These are phyloP conservation scores for Flammula alnicola DNA, from an alignment of 1,284 basidiomycete species.

Conservation along the genomic window DNA sequence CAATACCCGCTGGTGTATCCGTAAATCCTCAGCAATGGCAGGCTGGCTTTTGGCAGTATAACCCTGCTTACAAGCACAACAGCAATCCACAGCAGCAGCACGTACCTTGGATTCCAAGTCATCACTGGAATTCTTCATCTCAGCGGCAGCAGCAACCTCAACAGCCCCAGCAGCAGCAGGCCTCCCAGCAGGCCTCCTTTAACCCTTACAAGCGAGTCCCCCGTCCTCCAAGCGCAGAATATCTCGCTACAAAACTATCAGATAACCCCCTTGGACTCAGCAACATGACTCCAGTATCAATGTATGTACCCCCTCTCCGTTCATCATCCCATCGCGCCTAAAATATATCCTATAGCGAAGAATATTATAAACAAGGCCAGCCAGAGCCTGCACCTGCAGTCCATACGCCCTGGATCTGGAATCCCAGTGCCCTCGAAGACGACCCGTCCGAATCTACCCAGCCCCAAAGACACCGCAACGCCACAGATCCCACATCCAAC, in stretches of 20 bases:
- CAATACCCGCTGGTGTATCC: conserved; percentile 46
- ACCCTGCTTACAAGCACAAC: conserved; percentile 44
- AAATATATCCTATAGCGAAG: no score
- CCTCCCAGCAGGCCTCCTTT: conserved; percentile 33
- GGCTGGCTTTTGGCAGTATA: conserved; percentile 51
- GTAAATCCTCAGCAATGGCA: conserved; percentile 51
- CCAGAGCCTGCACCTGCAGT: conserved; percentile 18
- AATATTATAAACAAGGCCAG: conserved; percentile 36
- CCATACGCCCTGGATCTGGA: conserved; percentile 45
- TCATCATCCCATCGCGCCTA: no score
- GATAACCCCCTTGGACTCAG: conserved; percentile 69
- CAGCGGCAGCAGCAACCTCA: conserved; percentile 28
- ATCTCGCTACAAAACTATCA: conserved; percentile 57
- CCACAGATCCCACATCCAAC: no score
- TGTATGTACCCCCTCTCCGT: conserved; percentile 61
- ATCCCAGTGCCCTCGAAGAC: conserved; percentile 33
- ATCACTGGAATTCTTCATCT: conserved; percentile 37
- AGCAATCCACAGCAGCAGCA: conserved; percentile 26
- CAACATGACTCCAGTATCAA: conserved; percentile 58
- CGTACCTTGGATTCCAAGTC: conserved; percentile 43
- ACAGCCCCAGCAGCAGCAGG: conserved; percentile 28
- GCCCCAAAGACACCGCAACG: no score
- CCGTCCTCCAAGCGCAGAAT: conserved; percentile 61
- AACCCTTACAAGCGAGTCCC: conserved; percentile 68
- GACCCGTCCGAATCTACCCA: conserved; percentile 23